Evolutionary conservation across 306 rosid genomes (phyloP), one percentile per base, ranked within the genome.

Genomic region (Trichosanthes cucumerina): DNA sequence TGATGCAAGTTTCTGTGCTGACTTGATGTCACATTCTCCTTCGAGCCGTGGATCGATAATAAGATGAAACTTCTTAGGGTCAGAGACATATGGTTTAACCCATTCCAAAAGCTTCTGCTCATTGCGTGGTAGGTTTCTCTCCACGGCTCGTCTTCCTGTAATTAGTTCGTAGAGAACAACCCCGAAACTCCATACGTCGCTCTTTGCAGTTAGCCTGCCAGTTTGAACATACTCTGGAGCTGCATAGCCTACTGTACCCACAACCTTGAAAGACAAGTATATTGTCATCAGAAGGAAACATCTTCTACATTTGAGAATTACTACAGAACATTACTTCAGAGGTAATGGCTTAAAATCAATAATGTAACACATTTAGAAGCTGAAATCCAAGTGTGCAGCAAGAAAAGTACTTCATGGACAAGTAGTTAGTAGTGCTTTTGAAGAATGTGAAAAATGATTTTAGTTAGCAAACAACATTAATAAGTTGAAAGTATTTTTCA

Each of bases 211-310:
- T 75, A 95, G 85, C 90, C 84, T 89, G 34, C 99, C 96, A 0
- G 99, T 92, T 68, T 89, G 97, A 80, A 95, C 93, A 84, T 95
- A 95, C 87, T 92, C 97, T 19, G 99, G 99, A 16, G 99, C 97
- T 6, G 96, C 97, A 85, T 95, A 95, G 24, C 99, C 99, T 68
- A 95, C 82, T 4, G 99, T 95, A 38, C 99, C 99, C 6, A 95
- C 99, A 85, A 95, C 97, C 97, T 95, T 85, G 39, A 79, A 80
- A 78, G 83, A 66, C 31, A 84, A 69, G 11, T 43, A 59, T 7
- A 44, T 26, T 26, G 23, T 39, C 12, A 28, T 60, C 41, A 58
- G 36, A 58, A 41, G 71, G 24, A 39, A 34, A 44, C 33, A 26
- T 60, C 52, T 23, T 28, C n/a, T 54, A 36, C 21, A 7, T 31